phyloP scores from a whole-genome alignment of 1,139 yeast species.

The Lodderomyces oxycetoniae region DNA sequence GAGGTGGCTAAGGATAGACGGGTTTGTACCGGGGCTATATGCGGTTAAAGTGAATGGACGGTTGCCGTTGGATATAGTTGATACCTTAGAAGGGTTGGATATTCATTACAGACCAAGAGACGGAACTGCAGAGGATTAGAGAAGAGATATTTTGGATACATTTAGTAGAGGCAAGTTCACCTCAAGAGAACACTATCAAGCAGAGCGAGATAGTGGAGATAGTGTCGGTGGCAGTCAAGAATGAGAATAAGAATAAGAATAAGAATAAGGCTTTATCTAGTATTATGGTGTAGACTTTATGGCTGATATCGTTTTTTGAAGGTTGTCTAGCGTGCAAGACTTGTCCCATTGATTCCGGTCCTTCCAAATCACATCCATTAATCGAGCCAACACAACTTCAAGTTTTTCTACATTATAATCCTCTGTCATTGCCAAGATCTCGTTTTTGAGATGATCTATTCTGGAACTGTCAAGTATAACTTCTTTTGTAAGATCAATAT shows the following conservation, averaged over 20 bases:
- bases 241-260: not conserved
- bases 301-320: slow-evolving; percentile 13
- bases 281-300: slow-evolving; percentile 1
- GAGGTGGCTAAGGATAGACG: slow-evolving; percentile 89
- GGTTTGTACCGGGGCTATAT: slow-evolving; percentile 83
- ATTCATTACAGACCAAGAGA: slow-evolving; percentile 91
- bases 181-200: too few relatives aligned
- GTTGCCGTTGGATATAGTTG: slow-evolving; percentile 79
- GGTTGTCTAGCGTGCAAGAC: slow-evolving; percentile 29
- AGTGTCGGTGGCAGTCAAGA: too few relatives aligned
- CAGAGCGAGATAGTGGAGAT: too few relatives aligned
- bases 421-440: slow-evolving; percentile 37
- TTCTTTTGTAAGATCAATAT: slow-evolving; percentile 16
- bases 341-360: slow-evolving; percentile 68
- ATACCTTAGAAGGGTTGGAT: slow-evolving; percentile 66
- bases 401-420: slow-evolving; percentile 61
- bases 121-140: slow-evolving; percentile 82
- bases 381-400: slow-evolving; percentile 66
- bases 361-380: slow-evolving; percentile 75
- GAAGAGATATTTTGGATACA: not conserved
- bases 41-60: slow-evolving; percentile 94
- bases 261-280: slow-evolving; percentile 1
- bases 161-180: not conserved
- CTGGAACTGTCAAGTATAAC: slow-evolving; percentile 16
- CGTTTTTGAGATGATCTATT: slow-evolving; percentile 17